These are phyloP conservation scores for Scedosporium minutisporum DNA, from an alignment of 2,329 filamentous ascomycete genomes.

Conservation along the genomic window DNA sequence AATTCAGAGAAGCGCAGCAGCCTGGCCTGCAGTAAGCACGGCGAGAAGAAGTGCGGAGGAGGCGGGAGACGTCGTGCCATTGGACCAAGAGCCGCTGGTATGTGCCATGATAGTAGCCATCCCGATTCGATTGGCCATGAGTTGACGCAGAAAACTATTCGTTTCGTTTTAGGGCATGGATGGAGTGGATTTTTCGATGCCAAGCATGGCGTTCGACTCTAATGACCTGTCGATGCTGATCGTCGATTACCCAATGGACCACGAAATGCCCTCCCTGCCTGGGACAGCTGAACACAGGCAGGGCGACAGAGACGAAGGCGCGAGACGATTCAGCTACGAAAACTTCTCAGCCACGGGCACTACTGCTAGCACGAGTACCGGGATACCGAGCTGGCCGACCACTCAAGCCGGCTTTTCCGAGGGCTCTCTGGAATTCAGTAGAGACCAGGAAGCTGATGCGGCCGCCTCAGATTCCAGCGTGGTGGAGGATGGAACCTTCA, in stretches of 20 bases:
- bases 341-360: not conserved
- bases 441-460: slow-evolving; percentile 1
- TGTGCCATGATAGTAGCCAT: not conserved
- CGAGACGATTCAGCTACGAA: slow-evolving; percentile 2
- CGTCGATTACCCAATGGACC: slow-evolving; percentile 3
- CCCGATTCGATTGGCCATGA: not conserved
- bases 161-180: not conserved
- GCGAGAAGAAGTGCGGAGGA: slow-evolving; percentile 1
- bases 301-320: not conserved
- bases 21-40: not conserved
- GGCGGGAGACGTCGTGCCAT: not conserved
- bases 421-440: not conserved
- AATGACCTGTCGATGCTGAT: not conserved
- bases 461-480: not conserved
- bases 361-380: not conserved
- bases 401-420: not conserved
- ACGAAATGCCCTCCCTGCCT: not conserved
- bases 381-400: slow-evolving; percentile 3
- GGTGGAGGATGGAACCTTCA: not conserved
- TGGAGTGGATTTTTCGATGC: slow-evolving; percentile 5
- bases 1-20: not conserved
- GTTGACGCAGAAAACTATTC: not conserved
- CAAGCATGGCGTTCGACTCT: slow-evolving; percentile 1
- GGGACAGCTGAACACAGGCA: not conserved
- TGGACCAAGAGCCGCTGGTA: slow-evolving; percentile 5